Percentiles rank a stretch among this genome's conserved stretches.
Evolutionary conservation across 306 rosid genomes (phyloP).

Genomic region (Boehmeria nivea): DNA sequence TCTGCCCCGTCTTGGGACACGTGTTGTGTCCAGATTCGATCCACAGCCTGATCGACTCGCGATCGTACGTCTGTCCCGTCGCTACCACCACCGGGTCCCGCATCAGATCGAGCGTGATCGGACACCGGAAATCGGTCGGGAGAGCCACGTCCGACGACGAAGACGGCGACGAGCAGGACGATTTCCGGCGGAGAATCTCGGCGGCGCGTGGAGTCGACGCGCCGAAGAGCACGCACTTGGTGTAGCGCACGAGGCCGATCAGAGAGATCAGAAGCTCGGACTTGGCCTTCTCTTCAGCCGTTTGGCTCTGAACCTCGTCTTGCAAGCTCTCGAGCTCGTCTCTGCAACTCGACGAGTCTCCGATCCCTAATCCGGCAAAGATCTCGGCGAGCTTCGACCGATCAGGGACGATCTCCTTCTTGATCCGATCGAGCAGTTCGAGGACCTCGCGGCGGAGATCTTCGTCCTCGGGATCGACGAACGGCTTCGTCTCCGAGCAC

Average conservation of each 20-base stretch:
- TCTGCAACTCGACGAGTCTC: slow-evolving; percentile 59
- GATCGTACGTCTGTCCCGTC: slow-evolving; percentile 95
- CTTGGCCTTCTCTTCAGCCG: slow-evolving; percentile 52
- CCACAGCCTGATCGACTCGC: slow-evolving; percentile 64
- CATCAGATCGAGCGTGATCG: slow-evolving; percentile 76
- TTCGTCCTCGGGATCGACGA: slow-evolving; percentile 32
- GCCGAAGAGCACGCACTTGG: slow-evolving; percentile 75
- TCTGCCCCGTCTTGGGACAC: slow-evolving; percentile 94
- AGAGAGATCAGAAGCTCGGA: slow-evolving; percentile 45
- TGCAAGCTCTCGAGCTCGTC: slow-evolving; percentile 68
- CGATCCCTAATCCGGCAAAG: slow-evolving; percentile 43
- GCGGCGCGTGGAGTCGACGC: slow-evolving; percentile 43
- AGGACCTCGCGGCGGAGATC: slow-evolving; percentile 39
- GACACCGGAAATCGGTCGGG: slow-evolving; percentile 77
- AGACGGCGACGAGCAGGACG: not conserved
- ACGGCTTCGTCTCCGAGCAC: slow-evolving; percentile 30
- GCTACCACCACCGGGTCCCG: slow-evolving; percentile 86
- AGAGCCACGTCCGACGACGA: slow-evolving; percentile 28
- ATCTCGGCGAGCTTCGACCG: slow-evolving; percentile 32
- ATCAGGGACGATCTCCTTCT: slow-evolving; percentile 64
- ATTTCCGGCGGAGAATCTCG: slow-evolving; percentile 12
- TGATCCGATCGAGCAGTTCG: slow-evolving; percentile 51
- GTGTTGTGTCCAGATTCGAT: slow-evolving; percentile 80
- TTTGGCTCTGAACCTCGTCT: slow-evolving; percentile 59
- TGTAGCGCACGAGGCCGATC: slow-evolving; percentile 76